Evolutionary conservation across 306 rosid species (phyloP).

Genomic region (Bauhinia variegata): DNA sequence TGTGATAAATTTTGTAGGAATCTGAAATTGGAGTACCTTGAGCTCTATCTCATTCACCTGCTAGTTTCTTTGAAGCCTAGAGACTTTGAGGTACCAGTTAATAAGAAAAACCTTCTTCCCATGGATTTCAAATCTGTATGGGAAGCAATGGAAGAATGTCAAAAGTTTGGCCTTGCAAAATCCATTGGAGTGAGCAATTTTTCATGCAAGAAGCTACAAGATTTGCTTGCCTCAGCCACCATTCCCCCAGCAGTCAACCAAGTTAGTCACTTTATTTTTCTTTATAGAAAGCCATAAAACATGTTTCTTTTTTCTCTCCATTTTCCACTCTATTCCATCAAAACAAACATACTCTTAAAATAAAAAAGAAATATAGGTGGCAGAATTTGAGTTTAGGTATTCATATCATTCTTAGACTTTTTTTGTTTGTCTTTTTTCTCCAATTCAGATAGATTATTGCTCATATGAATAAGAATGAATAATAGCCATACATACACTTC

Average conservation of each 20-base stretch:
- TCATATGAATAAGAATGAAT: too few species aligned
- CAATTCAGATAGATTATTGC: too few species aligned
- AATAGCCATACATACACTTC: too few species aligned
- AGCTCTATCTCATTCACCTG: slow-evolving; percentile 23
- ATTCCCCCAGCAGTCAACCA: slow-evolving; percentile 3
- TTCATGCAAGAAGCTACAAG: slow-evolving; percentile 21
- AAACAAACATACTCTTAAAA: too few species aligned
- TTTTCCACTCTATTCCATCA: too few species aligned
- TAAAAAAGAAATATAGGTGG: too few species aligned
- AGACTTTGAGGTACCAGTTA: slow-evolving; percentile 18
- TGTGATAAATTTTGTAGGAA: background rate
- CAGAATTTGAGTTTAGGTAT: too few species aligned
- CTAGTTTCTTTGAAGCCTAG: slow-evolving; percentile 20
- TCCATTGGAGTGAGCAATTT: slow-evolving; percentile 31
- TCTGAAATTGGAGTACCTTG: slow-evolving; percentile 21
- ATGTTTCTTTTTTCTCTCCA: too few species aligned
- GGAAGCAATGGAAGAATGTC: slow-evolving; percentile 31
- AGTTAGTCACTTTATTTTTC: background rate
- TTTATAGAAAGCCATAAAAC: too few species aligned
- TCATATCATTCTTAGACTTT: too few species aligned
- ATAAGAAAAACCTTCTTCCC: slow-evolving; percentile 23
- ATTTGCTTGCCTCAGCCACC: background rate
- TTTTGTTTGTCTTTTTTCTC: too few species aligned
- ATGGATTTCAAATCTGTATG: slow-evolving; percentile 26
- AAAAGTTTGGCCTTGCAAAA: slow-evolving; percentile 31